Evolutionary conservation across 1,139 yeast genomes (phyloP).

Genomic region (Candida glucosophila): DNA sequence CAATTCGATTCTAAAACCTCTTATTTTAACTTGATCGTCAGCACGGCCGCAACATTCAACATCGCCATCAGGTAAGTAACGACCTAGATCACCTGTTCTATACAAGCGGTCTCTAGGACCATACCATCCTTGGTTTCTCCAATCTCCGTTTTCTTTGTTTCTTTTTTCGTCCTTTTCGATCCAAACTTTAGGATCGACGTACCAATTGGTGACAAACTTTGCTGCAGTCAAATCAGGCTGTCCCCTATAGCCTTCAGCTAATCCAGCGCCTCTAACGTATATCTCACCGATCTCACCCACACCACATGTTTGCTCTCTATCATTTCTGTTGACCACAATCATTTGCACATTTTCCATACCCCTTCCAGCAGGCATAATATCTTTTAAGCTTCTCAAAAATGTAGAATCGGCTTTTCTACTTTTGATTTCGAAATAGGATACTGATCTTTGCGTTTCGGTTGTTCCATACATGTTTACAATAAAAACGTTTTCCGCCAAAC

Average conservation of each 20-base stretch:
- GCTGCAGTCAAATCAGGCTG: slow-evolving; percentile 81
- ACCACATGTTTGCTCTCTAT: slow-evolving; percentile 85
- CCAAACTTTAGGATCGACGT: slow-evolving; percentile 58
- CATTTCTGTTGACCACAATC: slow-evolving; percentile 85
- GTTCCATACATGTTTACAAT: slow-evolving; percentile 99
- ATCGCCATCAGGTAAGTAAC: slow-evolving; percentile 94
- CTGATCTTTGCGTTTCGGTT: slow-evolving; percentile 97
- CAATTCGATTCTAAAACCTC: slow-evolving; percentile 96
- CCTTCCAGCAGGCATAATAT: slow-evolving; percentile 95
- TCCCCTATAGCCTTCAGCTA: slow-evolving; percentile 92
- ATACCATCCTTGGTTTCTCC: slow-evolving; percentile 76
- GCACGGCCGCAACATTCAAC: slow-evolving; percentile 99
- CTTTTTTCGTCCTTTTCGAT: slow-evolving; percentile 38
- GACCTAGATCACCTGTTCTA: slow-evolving; percentile 95
- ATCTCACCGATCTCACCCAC: slow-evolving; percentile 98
- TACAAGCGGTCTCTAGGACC: slow-evolving; percentile 95
- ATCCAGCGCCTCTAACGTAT: slow-evolving; percentile 95
- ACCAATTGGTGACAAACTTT: slow-evolving; percentile 90
- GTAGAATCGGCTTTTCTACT: slow-evolving; percentile 61
- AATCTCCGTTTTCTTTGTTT: slow-evolving; percentile 38
- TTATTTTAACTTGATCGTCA: slow-evolving; percentile 95
- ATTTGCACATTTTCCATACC: slow-evolving; percentile 96
- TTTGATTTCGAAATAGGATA: slow-evolving; percentile 84
- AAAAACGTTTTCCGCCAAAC: slow-evolving; percentile 78
- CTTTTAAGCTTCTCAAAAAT: slow-evolving; percentile 79